Evolutionary conservation across 768 basidiomycete species (phyloP).

Genomic region (Agaricus sinodeliciosus): DNA sequence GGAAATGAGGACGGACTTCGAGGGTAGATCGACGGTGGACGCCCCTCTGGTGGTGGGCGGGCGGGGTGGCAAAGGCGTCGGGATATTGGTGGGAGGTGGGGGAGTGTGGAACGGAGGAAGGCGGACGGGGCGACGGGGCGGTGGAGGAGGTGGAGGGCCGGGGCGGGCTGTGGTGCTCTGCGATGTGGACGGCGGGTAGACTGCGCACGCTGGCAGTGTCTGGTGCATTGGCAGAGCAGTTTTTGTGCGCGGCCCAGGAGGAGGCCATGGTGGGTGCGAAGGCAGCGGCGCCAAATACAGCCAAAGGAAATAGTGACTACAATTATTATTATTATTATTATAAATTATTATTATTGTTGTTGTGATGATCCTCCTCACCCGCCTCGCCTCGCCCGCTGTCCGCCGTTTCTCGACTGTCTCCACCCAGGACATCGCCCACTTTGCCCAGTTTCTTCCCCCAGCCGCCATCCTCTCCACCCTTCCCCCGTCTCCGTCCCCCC

Average conservation of each 20-base stretch:
- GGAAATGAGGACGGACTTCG: constrained; percentile 42
- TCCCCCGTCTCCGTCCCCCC: constrained; percentile 15
- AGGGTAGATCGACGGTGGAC: constrained; percentile 44
- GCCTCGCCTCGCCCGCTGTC: constrained; percentile 15
- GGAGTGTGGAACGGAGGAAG: constrained; percentile 20
- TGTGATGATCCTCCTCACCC: constrained; percentile 10
- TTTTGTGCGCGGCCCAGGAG: constrained; percentile 19
- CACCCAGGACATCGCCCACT: constrained; percentile 56
- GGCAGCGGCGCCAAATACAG: constrained; percentile 1
- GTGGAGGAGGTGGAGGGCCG: constrained; percentile 20
- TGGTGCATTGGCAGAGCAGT: constrained; percentile 26
- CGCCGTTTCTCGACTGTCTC: constrained; percentile 42
- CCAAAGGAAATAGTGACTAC: background rate
- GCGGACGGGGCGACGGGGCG: constrained; percentile 21
- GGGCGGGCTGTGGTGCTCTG: constrained; percentile 12
- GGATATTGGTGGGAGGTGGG: too few species aligned
- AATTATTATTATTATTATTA: too few species aligned
- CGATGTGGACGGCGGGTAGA: constrained; percentile 49
- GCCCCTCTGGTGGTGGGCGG: constrained; percentile 29
- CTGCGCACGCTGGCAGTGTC: constrained; percentile 56
- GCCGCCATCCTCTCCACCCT: constrained; percentile 66
- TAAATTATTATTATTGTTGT: too few species aligned
- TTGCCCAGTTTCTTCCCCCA: constrained; percentile 56
- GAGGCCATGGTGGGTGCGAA: constrained; percentile 3
- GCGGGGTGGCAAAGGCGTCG: constrained; percentile 25